Conservation (phyloP, 1,139 yeast species). For the Nematodospora anomalae region DNA sequence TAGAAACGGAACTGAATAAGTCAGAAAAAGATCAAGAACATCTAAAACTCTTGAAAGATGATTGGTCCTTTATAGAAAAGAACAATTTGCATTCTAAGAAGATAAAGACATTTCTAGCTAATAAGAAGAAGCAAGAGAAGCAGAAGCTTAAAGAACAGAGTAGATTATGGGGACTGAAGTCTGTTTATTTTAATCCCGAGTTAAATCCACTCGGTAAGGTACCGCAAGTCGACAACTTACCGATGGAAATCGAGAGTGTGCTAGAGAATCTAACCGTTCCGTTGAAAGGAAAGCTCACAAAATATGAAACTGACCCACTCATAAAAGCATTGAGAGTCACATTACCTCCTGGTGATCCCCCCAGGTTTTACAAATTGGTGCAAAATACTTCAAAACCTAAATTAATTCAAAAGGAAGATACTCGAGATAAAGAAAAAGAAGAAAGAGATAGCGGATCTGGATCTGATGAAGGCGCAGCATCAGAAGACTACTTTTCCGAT, state of each 20-base stretch:
- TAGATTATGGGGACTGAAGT: conserved; percentile 39
- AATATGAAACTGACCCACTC: conserved; percentile 29
- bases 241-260: conserved; percentile 1
- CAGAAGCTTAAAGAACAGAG: conserved; percentile 19
- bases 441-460: background rate
- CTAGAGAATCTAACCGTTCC: conserved; percentile 32
- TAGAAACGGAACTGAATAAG: conserved; percentile 19
- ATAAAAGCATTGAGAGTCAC: conserved; percentile 26
- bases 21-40: conserved; percentile 24
- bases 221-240: conserved; percentile 21
- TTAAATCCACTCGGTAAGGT: conserved; percentile 48
- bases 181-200: conserved; percentile 48
- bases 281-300: conserved; percentile 16
- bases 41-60: conserved; percentile 30
- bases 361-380: conserved; percentile 40
- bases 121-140: conserved; percentile 18
- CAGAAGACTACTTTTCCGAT: conserved; percentile 1
- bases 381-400: conserved; percentile 24
- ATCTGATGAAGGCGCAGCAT: conserved; percentile 4
- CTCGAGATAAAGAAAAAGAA: conserved; percentile 1
- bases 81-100: conserved; percentile 35
- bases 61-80: conserved; percentile 42
- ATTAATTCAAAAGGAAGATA: background rate
- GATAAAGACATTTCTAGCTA: conserved; percentile 24
- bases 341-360: conserved; percentile 42